These are phyloP conservation scores for Fimicolochytrium jonesii DNA, from an alignment of 192 early-diverging fungal species.

Conservation along the genomic window DNA sequence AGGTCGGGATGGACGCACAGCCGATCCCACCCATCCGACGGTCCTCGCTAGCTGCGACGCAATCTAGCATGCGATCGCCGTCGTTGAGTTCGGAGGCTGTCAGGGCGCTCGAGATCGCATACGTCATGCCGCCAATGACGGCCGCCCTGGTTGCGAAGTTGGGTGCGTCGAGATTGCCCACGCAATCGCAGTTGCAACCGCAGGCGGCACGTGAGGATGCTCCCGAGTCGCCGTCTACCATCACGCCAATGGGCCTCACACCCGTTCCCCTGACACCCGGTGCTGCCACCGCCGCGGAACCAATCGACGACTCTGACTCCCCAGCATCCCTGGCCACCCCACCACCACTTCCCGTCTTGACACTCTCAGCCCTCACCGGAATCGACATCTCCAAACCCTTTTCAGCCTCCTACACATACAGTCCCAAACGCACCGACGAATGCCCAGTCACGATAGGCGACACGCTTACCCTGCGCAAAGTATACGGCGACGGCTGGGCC, in stretches of 20 bases:
- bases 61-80: background rate
- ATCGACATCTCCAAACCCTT: slow-evolving; percentile 20
- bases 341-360: background rate
- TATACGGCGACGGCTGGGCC: slow-evolving; percentile 17
- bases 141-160: background rate
- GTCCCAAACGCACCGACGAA: slow-evolving; percentile 11
- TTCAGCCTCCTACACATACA: slow-evolving; percentile 12
- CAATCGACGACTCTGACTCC: background rate
- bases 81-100: background rate
- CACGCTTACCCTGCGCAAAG: slow-evolving; percentile 14
- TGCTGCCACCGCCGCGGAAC: background rate
- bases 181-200: background rate
- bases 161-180: too few species aligned
- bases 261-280: background rate
- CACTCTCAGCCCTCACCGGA: background rate
- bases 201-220: background rate
- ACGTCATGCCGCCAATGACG: too few species aligned
- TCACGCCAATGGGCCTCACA: background rate
- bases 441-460: background rate
- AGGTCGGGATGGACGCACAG: too few species aligned
- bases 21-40: slow-evolving; percentile 7
- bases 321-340: background rate
- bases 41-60: background rate
- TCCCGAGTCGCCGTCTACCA: background rate
- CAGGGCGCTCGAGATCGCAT: too few species aligned